Conservation (phyloP, 164 flowering plant genomes). For the Echeveria elegans region DNA sequence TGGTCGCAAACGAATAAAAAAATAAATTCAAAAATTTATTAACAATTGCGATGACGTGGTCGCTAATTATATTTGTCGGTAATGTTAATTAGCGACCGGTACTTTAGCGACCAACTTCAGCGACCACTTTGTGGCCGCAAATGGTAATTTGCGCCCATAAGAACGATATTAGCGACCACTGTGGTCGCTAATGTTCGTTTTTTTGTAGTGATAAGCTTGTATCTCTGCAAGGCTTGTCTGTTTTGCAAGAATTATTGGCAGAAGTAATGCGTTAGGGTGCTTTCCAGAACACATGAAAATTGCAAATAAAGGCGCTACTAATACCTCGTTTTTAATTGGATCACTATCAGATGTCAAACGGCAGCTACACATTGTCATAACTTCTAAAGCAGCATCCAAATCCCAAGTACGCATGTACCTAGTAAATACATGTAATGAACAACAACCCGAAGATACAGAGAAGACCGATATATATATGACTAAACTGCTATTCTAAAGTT, state of each 20-base stretch:
- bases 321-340: slow-evolving; percentile 65
- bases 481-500: background rate
- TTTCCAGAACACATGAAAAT: background rate
- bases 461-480: background rate
- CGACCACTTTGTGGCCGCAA: too few species aligned
- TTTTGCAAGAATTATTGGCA: slow-evolving; percentile 53
- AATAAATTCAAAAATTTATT: too few species aligned
- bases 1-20: too few species aligned
- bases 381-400: slow-evolving; percentile 83
- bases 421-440: slow-evolving; percentile 11
- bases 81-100: too few species aligned
- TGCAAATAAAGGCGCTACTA: background rate
- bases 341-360: slow-evolving; percentile 55
- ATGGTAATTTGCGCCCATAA: too few species aligned
- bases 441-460: background rate
- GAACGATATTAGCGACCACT: too few species aligned
- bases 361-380: slow-evolving; percentile 94
- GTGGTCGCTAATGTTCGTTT: too few species aligned
- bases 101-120: too few species aligned
- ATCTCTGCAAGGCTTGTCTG: slow-evolving; percentile 79
- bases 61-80: too few species aligned
- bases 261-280: slow-evolving; percentile 9
- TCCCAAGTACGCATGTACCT: slow-evolving; percentile 92
- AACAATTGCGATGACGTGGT: too few species aligned
- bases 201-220: slow-evolving; percentile 80